Conservation (phyloP, 164 flowering plant species). For the Stephania cephalantha region DNA sequence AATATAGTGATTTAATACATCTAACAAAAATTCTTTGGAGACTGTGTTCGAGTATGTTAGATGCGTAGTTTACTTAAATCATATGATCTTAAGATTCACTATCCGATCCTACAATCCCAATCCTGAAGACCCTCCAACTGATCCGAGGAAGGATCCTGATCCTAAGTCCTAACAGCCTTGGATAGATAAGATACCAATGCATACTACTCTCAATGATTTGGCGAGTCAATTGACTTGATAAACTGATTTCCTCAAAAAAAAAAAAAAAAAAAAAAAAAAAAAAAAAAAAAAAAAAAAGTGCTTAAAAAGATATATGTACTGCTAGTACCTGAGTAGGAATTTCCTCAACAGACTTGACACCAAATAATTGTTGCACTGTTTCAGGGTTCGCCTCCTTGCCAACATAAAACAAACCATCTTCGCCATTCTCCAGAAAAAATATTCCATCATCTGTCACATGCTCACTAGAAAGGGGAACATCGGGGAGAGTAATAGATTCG, state of each 20-base stretch:
- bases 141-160: no score
- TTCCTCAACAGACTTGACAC: slow-evolving; percentile 56
- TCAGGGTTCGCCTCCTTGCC: slow-evolving; percentile 57
- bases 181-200: neutral
- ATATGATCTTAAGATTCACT: no score
- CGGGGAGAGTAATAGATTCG: slow-evolving; percentile 44
- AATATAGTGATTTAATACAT: no score
- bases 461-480: slow-evolving; percentile 87
- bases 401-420: slow-evolving; percentile 71
- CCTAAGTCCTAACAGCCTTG: no score
- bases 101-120: no score
- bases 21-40: no score
- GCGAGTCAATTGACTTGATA: neutral
- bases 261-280: neutral
- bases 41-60: no score
- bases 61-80: no score
- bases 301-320: neutral
- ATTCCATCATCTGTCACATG: slow-evolving; percentile 76
- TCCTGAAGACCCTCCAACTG: no score
- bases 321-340: slow-evolving; percentile 67
- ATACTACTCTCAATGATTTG: neutral
- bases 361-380: slow-evolving; percentile 56
- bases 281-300: neutral
- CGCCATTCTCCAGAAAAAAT: slow-evolving; percentile 91
- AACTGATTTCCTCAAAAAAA: neutral